Evolutionary conservation across 768 basidiomycete species (phyloP), one percentile per base, ranked within the genome.

Genomic region (Suillus alpinus): DNA sequence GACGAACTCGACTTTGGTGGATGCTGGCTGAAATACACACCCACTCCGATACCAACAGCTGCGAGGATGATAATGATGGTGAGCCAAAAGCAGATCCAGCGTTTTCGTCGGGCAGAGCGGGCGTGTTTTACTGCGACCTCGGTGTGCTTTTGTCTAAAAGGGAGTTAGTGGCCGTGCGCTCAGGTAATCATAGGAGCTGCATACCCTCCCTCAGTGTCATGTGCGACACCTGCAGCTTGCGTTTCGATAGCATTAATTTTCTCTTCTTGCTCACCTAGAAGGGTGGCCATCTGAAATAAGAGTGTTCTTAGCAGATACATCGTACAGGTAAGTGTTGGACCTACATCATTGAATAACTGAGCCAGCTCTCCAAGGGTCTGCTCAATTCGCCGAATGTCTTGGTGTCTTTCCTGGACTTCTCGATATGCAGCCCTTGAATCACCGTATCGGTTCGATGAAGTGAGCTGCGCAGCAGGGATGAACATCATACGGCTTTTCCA

Each of bases 341-440:
- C 29, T 61, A 91, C 92, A 68, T 98, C 95, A 63, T 81, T 85
- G 76, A 95, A 94, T 66, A 98, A 75, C 69, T 93, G 91, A 4
- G 91, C 92, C 53, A 98, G 80, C 72, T 96, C 93, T n/a, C 84
- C 88, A 51, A 96, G 76, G 4, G 94, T 97, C 66, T 84, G 80
- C 73, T 96, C 94, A 70, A 96, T 93, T 71, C 83, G 86, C 65
- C 83, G 82, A 65, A 98, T 84, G 62, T 97, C 94, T 67, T 88
- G 82, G 70, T 95, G 93, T 39, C 95, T 83, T 60, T 90, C 86
- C 71, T 95, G 95, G 0, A 95, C 94, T 74, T 97, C 95, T 55
- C 86, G 82, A 72, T 89, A 93, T 0, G 91, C 94, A 47, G 83
- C 82, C 51, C 92, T 80, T 16, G 92, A 87, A 65, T 92, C 89